Evolutionary conservation across 2,329 filamentous ascomycete genomes (phyloP), one percentile per base, ranked within the genome.

Genomic region (Calonectria pseudoturangicola): DNA sequence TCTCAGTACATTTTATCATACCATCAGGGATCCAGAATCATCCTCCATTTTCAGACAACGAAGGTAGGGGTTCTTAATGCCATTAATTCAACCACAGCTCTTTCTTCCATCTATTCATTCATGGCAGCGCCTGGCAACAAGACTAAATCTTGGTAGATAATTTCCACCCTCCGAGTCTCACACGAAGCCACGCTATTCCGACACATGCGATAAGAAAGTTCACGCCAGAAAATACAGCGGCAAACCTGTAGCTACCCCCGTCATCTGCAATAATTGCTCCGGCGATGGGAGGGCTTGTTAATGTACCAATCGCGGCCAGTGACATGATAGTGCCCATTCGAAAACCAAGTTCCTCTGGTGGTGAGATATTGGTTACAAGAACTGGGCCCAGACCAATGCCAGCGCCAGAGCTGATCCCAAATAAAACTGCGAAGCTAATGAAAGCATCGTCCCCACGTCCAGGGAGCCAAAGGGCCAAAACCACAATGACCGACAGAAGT

Each of bases 361-460:
- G 74, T 28, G 67, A 72, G 18, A 76, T 70, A 3, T 66, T 72
- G 36, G 67, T 51, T 13, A 74, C 68, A 27, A 76, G 62, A 18
- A 75, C 75, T 9, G 71, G 73, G 13, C 41, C 63, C 4, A 73
- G 64, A 4, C 74, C 72, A 18, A 74, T 73, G 13, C 69, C 73
- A 8, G 73, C 72, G 13, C 76, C 75, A n/a, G 72, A 76, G 33
- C 58, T 72, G 47, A 77, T 62, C 8, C 72, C 76, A 25, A 76
- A 76, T 27, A 75, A 41, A 10, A 71, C 68, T 0, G 70, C 72
- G 48, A 75, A 77, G 68, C 58, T 39, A 43, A 73, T 73, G 63
- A 74, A 69, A 21, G 72, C 70, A 2, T 68, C 66, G 47, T 75
- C 58, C 4, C 73, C 62, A 47, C 66, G 51, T 4, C 68, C 72